Conservation (phyloP, 2,329 filamentous ascomycete species). For the Aspergillus sp. region DNA sequence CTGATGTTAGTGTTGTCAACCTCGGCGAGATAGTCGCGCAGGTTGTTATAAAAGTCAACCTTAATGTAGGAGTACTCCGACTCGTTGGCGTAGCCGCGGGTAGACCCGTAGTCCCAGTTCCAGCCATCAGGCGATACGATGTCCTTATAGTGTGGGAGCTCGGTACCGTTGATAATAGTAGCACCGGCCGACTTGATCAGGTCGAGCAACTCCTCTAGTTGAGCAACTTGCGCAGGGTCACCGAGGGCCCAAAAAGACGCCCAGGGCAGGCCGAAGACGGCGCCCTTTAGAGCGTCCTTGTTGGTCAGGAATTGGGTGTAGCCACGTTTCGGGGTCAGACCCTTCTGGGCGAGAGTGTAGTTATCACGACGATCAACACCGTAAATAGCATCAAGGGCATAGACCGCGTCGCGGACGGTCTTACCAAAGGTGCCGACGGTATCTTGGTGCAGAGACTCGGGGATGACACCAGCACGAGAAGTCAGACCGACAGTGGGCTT, state of each 20-base stretch:
- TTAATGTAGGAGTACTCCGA: constrained; percentile 73
- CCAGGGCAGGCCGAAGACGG: constrained; percentile 70
- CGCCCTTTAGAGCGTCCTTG: constrained; percentile 55
- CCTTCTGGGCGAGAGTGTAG: constrained; percentile 59
- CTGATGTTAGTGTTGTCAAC: constrained; percentile 60
- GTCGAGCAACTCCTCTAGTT: constrained; percentile 52
- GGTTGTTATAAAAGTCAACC: constrained; percentile 60
- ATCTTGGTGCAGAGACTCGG: constrained; percentile 66
- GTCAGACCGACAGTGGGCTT: constrained; percentile 75
- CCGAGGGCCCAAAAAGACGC: constrained; percentile 66
- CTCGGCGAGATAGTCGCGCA: constrained; percentile 61
- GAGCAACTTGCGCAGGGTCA: constrained; percentile 53
- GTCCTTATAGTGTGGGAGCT: constrained; percentile 61
- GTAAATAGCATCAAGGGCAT: constrained; percentile 66
- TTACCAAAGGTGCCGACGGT: constrained; percentile 66
- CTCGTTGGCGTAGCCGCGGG: constrained; percentile 64
- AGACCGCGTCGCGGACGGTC: constrained; percentile 66
- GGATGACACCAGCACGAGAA: constrained; percentile 62
- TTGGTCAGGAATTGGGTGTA: constrained; percentile 58
- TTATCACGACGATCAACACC: constrained; percentile 63
- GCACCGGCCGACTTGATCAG: constrained; percentile 61
- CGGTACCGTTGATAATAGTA: constrained; percentile 66
- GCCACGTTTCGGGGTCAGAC: constrained; percentile 53
- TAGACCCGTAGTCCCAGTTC: constrained; percentile 69
- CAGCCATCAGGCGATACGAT: constrained; percentile 67